Base-by-base conservation (phyloP, 2,329 filamentous ascomycete species). In the Plectosphaerella sp. region DNA sequence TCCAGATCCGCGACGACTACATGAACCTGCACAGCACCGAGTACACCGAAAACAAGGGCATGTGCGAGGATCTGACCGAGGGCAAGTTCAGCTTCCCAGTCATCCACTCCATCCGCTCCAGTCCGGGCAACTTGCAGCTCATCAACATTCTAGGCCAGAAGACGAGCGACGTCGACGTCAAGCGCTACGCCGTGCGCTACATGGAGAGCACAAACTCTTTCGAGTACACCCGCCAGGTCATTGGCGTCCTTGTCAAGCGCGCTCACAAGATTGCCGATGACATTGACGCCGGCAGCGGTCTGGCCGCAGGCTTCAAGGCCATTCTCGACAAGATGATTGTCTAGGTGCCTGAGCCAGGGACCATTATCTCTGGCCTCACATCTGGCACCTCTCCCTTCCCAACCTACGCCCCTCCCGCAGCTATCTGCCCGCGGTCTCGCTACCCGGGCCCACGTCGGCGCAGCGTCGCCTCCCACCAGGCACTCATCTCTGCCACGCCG, bases 21-120 rank as follows among this genome's bases (percentile, higher is more conserved):
- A 84, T 91, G 69, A 97, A 97, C 68, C 83, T 99, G 43, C 82
- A 79, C 28, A 82, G 78, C 16, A 74, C 73, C n/a, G 78, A 85
- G 63, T 97, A 97, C 75, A 86, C 85, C 37, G 77, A 87, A 58
- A 93, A 96, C 70, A 97, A 97, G 74, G 94, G 93, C 48, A 82
- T 96, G 60, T 96, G 90, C 69, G 93, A 97, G 74, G 94, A 97
- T 42, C 73, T 97, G 61, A 97, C 91, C 1, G 94, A 97, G 73
- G 93, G 93, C 57, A 97, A 97, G 77, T 97, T 97, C 74, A 93
- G 88, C 24, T 97, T 97, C 67, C 91, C 92, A 41, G 86, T 97
- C 62, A 96, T 97, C 62, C 93, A 97, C 73, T 88, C 88, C 67
- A 95, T 97, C 60, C 88, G 89, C 54, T 75, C 87, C 54, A 82